Conservation (phyloP, 108 stramenopile species). For the Discostella pseudostelligera region DNA sequence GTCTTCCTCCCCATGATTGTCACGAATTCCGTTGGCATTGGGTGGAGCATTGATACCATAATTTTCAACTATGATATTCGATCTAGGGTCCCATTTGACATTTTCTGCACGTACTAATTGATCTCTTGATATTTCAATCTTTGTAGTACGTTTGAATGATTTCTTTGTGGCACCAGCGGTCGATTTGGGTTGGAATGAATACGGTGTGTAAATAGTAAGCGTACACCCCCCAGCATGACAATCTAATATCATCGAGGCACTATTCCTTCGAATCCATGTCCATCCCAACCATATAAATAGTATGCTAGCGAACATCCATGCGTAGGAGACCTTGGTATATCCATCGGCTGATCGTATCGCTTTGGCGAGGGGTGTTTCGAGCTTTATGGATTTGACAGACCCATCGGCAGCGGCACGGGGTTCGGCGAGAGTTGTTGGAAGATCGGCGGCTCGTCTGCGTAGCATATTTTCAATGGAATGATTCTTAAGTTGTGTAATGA, state of each 20-base stretch:
- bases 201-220: constrained; percentile 26
- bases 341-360: constrained; percentile 56
- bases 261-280: constrained; percentile 25
- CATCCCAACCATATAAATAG: constrained; percentile 23
- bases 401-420: constrained; percentile 46
- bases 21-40: constrained; percentile 11
- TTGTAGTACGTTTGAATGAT: constrained; percentile 17
- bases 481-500: no score
- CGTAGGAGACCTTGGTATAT: constrained; percentile 63
- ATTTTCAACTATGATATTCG: constrained; percentile 20
- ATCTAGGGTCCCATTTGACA: constrained; percentile 50
- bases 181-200: constrained; percentile 16
- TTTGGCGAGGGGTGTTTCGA: constrained; percentile 75
- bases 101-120: constrained; percentile 63
- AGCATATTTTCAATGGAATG: constrained; percentile 16
- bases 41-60: constrained; percentile 25
- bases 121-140: constrained; percentile 38
- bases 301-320: constrained; percentile 22
- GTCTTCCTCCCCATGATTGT: constrained; percentile 16
- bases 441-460: constrained; percentile 29
- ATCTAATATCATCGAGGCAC: constrained; percentile 38
- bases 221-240: constrained; percentile 23
- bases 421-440: constrained; percentile 18
- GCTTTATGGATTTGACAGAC: constrained; percentile 69
- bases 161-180: no score